Percentiles rank a stretch among this genome's conserved stretches.
Conservation (phyloP, 2,329 filamentous ascomycete species). For the Sporothrix globosa region DNA sequence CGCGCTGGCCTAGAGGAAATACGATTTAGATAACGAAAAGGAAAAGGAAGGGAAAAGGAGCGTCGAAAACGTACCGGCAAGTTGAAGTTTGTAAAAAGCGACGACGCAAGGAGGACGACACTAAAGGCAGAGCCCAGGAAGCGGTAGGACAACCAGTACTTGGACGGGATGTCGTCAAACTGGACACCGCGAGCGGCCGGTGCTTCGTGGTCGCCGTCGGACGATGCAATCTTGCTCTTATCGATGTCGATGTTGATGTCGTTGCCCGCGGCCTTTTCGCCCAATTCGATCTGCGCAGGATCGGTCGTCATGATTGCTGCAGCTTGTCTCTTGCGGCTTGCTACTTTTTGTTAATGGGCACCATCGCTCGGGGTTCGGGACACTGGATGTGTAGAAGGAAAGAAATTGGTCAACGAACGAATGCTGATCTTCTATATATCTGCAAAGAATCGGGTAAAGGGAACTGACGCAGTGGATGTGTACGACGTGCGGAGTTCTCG, state of each 20-base stretch:
- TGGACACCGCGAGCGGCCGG: conserved; percentile 28
- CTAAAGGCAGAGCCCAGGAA: conserved; percentile 29
- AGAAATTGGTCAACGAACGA: too few species aligned
- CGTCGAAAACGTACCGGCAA: conserved; percentile 2
- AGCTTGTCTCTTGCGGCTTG: too few species aligned
- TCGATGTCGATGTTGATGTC: not conserved
- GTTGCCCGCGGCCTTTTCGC: not conserved
- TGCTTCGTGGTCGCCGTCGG: conserved; percentile 13
- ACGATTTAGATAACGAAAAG: not conserved
- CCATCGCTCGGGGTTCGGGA: too few species aligned
- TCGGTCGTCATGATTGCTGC: not conserved
- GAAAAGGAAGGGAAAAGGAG: too few species aligned
- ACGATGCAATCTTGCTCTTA: not conserved
- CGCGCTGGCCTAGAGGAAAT: conserved; percentile 17
- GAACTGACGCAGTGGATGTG: too few species aligned
- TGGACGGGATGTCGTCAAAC: conserved; percentile 30
- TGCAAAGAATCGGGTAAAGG: too few species aligned
- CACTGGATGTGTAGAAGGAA: too few species aligned
- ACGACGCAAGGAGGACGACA: conserved; percentile 25
- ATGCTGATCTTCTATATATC: too few species aligned
- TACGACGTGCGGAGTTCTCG: too few species aligned
- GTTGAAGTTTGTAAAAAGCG: conserved; percentile 27
- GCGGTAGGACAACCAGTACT: conserved; percentile 32
- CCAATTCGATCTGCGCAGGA: not conserved
- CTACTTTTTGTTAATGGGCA: too few species aligned